Evolutionary conservation across 202 grass and related monocot genomes (phyloP).

Genomic region (Brachypodium distachyon): DNA sequence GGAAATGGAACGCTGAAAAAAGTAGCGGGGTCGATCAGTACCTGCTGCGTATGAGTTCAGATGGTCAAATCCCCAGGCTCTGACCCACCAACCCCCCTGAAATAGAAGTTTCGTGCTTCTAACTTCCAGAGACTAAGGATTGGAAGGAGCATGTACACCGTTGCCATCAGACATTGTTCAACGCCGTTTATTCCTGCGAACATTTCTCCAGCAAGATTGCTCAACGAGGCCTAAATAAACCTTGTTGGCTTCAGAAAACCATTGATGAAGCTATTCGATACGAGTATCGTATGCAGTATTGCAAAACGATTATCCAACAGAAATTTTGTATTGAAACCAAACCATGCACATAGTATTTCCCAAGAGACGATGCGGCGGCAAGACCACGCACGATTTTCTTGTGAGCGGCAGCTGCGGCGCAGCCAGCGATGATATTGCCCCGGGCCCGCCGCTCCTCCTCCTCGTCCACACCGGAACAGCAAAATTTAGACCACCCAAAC

Average conservation of each 20-base stretch:
- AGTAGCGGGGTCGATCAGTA: no score
- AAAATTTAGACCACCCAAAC: constrained; percentile 48
- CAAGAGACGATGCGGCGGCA: background rate
- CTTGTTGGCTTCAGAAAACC: background rate
- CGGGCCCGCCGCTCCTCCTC: background rate
- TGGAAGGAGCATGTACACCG: background rate
- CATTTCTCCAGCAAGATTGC: background rate
- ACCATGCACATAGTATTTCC: background rate
- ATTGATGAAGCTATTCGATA: no score
- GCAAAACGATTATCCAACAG: background rate
- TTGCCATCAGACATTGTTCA: no score
- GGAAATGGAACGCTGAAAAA: no score
- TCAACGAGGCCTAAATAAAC: background rate
- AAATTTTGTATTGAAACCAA: background rate
- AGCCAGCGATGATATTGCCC: background rate
- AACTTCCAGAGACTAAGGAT: background rate
- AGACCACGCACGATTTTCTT: background rate
- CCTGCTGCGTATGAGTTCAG: background rate
- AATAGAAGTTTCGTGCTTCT: background rate
- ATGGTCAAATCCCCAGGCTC: background rate
- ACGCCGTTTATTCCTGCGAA: background rate
- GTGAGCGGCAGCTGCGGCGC: background rate
- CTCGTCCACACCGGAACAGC: background rate
- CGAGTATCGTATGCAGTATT: background rate
- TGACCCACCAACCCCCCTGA: background rate